A percentile compares a stretch with the other conserved stretches of the same genome.
Conservation (phyloP, 2,329 filamentous ascomycete genomes). For the Pleomassaria siparia region DNA sequence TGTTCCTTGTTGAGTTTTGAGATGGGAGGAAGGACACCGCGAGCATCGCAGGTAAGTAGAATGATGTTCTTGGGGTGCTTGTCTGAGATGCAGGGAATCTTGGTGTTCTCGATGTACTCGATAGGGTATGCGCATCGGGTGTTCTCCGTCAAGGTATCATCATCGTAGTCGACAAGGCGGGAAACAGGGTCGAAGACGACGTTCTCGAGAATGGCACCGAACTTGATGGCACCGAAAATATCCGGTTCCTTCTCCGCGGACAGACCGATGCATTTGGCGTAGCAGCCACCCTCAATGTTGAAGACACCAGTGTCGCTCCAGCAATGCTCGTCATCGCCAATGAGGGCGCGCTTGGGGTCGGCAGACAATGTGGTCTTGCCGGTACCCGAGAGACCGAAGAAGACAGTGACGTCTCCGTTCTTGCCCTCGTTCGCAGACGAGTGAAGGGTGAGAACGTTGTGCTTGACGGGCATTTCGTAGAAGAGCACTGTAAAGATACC, state of each 20-base stretch:
- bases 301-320: constrained; percentile 96
- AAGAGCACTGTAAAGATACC: constrained; percentile 98
- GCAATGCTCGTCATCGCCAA: constrained; percentile 99
- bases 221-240: constrained; percentile 93
- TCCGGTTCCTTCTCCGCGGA: constrained; percentile 99
- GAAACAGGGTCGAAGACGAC: constrained; percentile 93
- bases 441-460: constrained; percentile 97
- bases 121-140: constrained; percentile 98
- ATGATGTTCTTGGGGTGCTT: constrained; percentile 97
- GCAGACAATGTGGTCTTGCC: constrained; percentile 98
- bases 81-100: constrained; percentile 89
- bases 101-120: constrained; percentile 98
- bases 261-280: constrained; percentile 97
- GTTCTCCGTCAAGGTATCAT: constrained; percentile 94
- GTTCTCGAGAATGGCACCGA: constrained; percentile 97
- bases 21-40: constrained; percentile 95
- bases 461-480: constrained; percentile 99
- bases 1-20: constrained; percentile 93
- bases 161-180: constrained; percentile 92
- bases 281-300: constrained; percentile 99
- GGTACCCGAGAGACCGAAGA: constrained; percentile 98
- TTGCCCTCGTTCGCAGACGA: constrained; percentile 97
- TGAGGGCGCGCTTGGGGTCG: constrained; percentile 92
- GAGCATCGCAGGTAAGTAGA: constrained; percentile 95
- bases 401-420: constrained; percentile 93